A percentile compares a stretch with the other conserved stretches of the same genome.
phyloP scores from a whole-genome alignment of 495 filamentous ascomycete species.

The Schizothecium vesticola region DNA sequence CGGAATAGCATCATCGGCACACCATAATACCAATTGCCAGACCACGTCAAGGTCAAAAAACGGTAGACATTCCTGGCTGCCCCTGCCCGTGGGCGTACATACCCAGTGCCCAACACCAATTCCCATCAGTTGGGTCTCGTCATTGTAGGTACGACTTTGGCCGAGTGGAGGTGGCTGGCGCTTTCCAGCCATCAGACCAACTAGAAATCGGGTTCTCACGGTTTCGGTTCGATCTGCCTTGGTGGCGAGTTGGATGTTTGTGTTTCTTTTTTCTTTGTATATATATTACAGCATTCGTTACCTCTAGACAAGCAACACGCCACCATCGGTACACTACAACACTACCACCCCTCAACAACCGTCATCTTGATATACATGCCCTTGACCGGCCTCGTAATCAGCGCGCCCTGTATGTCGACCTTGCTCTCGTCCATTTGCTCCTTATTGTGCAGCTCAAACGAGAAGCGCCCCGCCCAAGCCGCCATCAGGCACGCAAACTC shows the following conservation, averaged over 20 bases:
- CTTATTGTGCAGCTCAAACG: conserved; percentile 57
- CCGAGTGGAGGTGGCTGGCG: neutral
- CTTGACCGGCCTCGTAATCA: conserved; percentile 59
- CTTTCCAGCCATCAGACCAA: neutral
- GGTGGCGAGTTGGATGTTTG: neutral
- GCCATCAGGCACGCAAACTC: conserved; percentile 84
- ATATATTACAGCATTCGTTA: neutral
- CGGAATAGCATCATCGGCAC: neutral
- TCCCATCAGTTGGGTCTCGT: neutral
- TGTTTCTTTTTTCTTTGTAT: neutral
- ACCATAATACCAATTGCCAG: neutral
- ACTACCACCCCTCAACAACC: conserved; percentile 59
- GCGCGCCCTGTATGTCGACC: conserved; percentile 51
- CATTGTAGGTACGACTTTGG: neutral
- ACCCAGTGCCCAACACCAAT: neutral
- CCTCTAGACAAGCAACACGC: neutral
- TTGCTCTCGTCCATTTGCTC: conserved; percentile 49
- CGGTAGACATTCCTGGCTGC: too few species aligned
- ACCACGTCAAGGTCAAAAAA: too few species aligned
- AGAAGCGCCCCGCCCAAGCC: conserved; percentile 64
- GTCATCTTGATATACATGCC: conserved; percentile 60
- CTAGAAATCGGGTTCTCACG: neutral
- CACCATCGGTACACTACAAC: neutral
- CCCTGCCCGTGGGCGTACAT: too few species aligned
- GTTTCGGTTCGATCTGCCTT: neutral